These are phyloP conservation scores for Bacterosira constricta DNA, from an alignment of 108 stramenopile genomes.

Conservation along the genomic window DNA sequence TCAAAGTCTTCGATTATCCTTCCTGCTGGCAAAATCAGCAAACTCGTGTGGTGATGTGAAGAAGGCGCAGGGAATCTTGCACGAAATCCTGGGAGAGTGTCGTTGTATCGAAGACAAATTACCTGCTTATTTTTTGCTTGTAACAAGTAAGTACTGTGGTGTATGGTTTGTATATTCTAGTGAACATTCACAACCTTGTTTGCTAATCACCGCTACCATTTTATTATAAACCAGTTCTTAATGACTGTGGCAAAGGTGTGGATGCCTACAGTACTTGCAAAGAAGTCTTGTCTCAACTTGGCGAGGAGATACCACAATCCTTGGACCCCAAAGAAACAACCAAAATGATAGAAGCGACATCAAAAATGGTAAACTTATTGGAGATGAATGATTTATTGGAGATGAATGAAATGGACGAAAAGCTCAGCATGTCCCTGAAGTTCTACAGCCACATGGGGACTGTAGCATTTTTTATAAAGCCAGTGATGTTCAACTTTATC, in stretches of 20 bases:
- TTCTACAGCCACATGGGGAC: slow-evolving; percentile 8
- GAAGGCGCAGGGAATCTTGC: slow-evolving; percentile 7
- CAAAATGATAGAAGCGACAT: slow-evolving; percentile 5
- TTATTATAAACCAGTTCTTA: too few relatives aligned
- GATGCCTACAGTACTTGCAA: slow-evolving; percentile 8
- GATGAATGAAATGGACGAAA: slow-evolving; percentile 18
- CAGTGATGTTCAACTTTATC: slow-evolving; percentile 14
- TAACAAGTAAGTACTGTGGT: background rate
- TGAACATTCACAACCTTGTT: too few relatives aligned
- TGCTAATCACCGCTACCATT: too few relatives aligned
- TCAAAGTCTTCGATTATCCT: slow-evolving; percentile 5
- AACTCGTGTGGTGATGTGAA: slow-evolving; percentile 17
- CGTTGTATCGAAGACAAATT: slow-evolving; percentile 25
- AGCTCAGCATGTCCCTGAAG: slow-evolving; percentile 5
- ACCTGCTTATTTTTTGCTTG: slow-evolving; percentile 22
- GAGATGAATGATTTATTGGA: slow-evolving; percentile 15
- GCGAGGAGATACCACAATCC: slow-evolving; percentile 29
- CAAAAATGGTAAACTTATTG: background rate
- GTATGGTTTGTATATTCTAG: too few relatives aligned
- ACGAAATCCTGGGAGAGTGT: slow-evolving; percentile 4
- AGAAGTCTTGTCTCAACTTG: slow-evolving; percentile 30
- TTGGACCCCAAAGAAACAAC: background rate
- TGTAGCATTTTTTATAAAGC: slow-evolving; percentile 7
- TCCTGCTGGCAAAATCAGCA: background rate
- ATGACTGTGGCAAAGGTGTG: background rate